A percentile compares a stretch with the other conserved stretches of the same genome.
Evolutionary conservation across 2,329 filamentous ascomycete species (phyloP).

Genomic region (Myriosclerotinia scirpicola): DNA sequence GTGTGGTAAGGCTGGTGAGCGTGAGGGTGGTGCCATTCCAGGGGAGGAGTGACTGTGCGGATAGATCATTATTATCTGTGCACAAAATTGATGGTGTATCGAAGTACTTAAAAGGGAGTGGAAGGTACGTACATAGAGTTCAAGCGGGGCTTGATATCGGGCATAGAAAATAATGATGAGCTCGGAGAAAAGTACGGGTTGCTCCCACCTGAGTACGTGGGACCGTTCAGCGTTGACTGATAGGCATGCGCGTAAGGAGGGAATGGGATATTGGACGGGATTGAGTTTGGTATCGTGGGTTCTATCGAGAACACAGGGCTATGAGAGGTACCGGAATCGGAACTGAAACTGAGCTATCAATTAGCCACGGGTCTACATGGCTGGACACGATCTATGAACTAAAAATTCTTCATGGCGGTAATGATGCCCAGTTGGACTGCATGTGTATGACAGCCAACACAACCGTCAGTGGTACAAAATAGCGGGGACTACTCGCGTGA

Average conservation of each 20-base stretch:
- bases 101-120: conserved; percentile 27
- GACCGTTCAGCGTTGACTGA: conserved; percentile 36
- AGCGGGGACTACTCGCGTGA: conserved; percentile 39
- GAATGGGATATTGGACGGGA: conserved; percentile 37
- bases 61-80: conserved; percentile 38
- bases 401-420: conserved; percentile 27
- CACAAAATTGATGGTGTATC: conserved; percentile 29
- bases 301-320: conserved; percentile 41
- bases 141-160: conserved; percentile 41
- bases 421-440: conserved; percentile 36
- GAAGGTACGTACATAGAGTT: conserved; percentile 38
- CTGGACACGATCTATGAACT: conserved; percentile 27
- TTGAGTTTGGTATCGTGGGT: conserved; percentile 36
- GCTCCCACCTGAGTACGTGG: conserved; percentile 38
- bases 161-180: conserved; percentile 39
- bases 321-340: conserved; percentile 39
- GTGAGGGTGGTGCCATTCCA: conserved; percentile 39
- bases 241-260: conserved; percentile 39
- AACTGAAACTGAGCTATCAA: conserved; percentile 39
- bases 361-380: conserved; percentile 38
- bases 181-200: conserved; percentile 38
- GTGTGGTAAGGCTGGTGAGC: conserved; percentile 39
- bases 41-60: conserved; percentile 36
- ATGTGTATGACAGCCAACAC: conserved; percentile 38
- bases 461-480: conserved; percentile 33